Evolutionary conservation across 2,329 filamentous ascomycete species (phyloP).

Genomic region (Sporothrix brasiliensis): DNA sequence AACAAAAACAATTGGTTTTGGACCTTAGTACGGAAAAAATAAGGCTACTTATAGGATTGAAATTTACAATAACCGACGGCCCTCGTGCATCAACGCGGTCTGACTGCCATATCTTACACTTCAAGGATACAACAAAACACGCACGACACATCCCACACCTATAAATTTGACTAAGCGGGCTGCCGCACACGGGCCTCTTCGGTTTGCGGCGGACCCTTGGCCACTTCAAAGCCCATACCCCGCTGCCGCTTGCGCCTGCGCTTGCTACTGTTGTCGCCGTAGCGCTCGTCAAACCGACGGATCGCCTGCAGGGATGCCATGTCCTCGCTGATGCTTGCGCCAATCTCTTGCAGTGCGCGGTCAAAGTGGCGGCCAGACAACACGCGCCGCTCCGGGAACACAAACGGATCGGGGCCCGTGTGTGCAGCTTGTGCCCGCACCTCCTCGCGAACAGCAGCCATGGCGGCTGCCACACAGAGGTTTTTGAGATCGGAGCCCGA

Average conservation of each 20-base stretch:
- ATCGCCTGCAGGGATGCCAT: constrained; percentile 86
- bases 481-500: constrained; percentile 85
- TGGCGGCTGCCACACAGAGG: constrained; percentile 75
- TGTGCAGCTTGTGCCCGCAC: constrained; percentile 46
- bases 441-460: constrained; percentile 78
- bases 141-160: background rate
- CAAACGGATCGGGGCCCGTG: constrained; percentile 50
- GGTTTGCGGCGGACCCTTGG: constrained; percentile 46
- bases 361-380: constrained; percentile 76
- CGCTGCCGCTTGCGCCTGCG: constrained; percentile 62
- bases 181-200: constrained; percentile 52
- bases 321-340: constrained; percentile 89
- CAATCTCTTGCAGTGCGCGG: constrained; percentile 82
- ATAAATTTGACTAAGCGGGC: background rate
- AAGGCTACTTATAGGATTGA: too few relatives aligned
- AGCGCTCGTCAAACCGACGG: constrained; percentile 93
- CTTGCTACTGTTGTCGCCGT: constrained; percentile 76
- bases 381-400: constrained; percentile 69
- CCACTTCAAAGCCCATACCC: constrained; percentile 62
- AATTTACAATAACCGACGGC: background rate
- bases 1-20: too few relatives aligned
- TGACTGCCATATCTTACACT: background rate
- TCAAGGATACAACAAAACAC: background rate
- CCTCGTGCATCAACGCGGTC: background rate
- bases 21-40: too few relatives aligned